Evolutionary conservation across 768 basidiomycete species (phyloP).

Genomic region (Mycena haematopus): DNA sequence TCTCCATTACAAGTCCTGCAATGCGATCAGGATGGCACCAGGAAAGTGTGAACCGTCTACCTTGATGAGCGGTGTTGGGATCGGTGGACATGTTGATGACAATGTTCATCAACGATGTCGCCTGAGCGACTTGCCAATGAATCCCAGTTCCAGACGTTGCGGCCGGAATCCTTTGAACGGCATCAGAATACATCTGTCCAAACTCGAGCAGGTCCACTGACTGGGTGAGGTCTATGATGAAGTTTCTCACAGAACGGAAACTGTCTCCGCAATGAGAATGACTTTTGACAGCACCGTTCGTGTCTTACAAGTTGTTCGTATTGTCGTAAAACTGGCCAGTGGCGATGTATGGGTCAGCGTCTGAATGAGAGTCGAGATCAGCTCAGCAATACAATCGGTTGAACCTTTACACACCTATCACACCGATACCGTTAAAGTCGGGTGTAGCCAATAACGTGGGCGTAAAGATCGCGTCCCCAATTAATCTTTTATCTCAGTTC

Average conservation of each 20-base stretch:
- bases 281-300: not conserved
- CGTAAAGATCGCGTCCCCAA: constrained; percentile 72
- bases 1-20: constrained; percentile 74
- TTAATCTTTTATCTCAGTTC: constrained; percentile 42
- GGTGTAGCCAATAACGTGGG: constrained; percentile 71
- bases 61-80: constrained; percentile 69
- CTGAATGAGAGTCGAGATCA: constrained; percentile 39
- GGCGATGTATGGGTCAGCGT: constrained; percentile 73
- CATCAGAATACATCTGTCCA: not conserved
- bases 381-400: not conserved
- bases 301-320: constrained; percentile 67
- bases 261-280: constrained; percentile 37
- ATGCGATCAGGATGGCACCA: constrained; percentile 33
- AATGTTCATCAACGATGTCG: constrained; percentile 59
- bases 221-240: constrained; percentile 61
- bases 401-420: constrained; percentile 61
- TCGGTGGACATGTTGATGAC: constrained; percentile 74
- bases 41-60: constrained; percentile 38
- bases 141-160: constrained; percentile 60
- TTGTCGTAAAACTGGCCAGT: constrained; percentile 50
- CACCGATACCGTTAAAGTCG: constrained; percentile 70
- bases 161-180: constrained; percentile 50
- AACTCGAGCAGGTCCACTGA: constrained; percentile 9
- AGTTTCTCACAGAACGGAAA: constrained; percentile 75
- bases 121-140: constrained; percentile 86